Base-by-base conservation (phyloP, 2,329 filamentous ascomycete genomes). In the Ophiostoma populinum region DNA sequence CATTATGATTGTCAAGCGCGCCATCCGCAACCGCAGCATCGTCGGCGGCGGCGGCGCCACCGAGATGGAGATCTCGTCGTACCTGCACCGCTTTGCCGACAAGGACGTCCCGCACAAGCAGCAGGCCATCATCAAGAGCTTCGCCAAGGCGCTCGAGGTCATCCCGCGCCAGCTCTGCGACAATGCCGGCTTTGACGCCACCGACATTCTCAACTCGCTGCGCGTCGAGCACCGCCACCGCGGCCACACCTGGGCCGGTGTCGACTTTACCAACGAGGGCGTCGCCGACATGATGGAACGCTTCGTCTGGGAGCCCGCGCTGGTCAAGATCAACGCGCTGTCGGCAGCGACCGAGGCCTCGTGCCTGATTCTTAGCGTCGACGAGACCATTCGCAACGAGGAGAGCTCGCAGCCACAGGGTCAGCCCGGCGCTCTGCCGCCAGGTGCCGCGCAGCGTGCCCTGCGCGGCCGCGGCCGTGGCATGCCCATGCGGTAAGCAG, bases 1-100 rank as follows among this genome's bases (percentile, higher is more conserved):
- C 48, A 95, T 98, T 59, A 98, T 98, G 90, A 93, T 98, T 51
- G 90, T 98, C 53, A 95, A 95, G 73, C 85, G 92, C 42, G 83
- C 90, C 19, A 83, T 95, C 58, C 83, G 82, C 63, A 92, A 95
- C 66, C 78, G 78, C 52, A 80, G 73, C 53, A 93, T 98, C 45
- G 90, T 98, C 18, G 90, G 86, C 30, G 90, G 90, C 49, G 90
- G 90, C 48, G 90, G 90, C 54, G 87, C 90, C 13, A 75, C 69
- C 49, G 90, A 98, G 66, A 95, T 98, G 87, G 90, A 95, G 56
- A 59, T 95, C 35, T 94, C 86, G 6, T 80, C 85, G 25, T 92
- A 93, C 60, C 72, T 98, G 43, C 86, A 94, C 65, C 69, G 71
- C 47, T 94, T 80, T 50, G 90, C 92, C 44, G 87, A 95, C 63